A percentile compares a stretch with the other conserved stretches of the same genome.
Evolutionary conservation across 306 rosid species (phyloP).

Genomic region (Cucurbita pepo): DNA sequence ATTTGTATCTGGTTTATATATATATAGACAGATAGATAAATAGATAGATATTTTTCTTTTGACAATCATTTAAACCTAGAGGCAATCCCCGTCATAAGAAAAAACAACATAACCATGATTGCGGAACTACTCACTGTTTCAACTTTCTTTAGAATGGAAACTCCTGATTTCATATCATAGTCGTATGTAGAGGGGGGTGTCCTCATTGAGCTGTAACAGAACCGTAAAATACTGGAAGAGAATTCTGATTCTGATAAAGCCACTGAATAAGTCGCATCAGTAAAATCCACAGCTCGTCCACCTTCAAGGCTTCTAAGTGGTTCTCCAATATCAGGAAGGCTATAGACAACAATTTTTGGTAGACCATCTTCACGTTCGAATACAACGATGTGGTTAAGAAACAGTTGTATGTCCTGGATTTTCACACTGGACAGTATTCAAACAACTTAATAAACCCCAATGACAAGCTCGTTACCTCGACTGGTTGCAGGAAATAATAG

Average conservation of each 20-base stretch:
- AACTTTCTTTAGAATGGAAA: conserved; percentile 66
- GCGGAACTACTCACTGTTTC: conserved; percentile 40
- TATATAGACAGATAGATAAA: too few relatives aligned
- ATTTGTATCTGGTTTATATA: not conserved
- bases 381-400: conserved; percentile 48
- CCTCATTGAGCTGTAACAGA: conserved; percentile 68
- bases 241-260: conserved; percentile 43
- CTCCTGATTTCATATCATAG: conserved; percentile 64
- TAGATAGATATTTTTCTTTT: too few relatives aligned
- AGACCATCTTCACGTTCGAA: conserved; percentile 76
- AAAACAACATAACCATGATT: not conserved
- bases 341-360: conserved; percentile 47
- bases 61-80: not conserved
- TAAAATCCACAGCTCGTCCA: conserved; percentile 44
- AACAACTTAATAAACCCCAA: conserved; percentile 15
- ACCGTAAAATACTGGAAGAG: conserved; percentile 56
- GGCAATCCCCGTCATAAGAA: not conserved
- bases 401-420: conserved; percentile 69
- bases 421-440: conserved; percentile 45
- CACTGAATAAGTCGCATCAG: conserved; percentile 65
- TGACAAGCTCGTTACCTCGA: not conserved
- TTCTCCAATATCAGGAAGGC: conserved; percentile 58
- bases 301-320: conserved; percentile 41
- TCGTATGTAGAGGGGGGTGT: conserved; percentile 74
- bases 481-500: not conserved